Conservation (phyloP, 306 rosid species). For the Fragaria nilgerrensis region DNA sequence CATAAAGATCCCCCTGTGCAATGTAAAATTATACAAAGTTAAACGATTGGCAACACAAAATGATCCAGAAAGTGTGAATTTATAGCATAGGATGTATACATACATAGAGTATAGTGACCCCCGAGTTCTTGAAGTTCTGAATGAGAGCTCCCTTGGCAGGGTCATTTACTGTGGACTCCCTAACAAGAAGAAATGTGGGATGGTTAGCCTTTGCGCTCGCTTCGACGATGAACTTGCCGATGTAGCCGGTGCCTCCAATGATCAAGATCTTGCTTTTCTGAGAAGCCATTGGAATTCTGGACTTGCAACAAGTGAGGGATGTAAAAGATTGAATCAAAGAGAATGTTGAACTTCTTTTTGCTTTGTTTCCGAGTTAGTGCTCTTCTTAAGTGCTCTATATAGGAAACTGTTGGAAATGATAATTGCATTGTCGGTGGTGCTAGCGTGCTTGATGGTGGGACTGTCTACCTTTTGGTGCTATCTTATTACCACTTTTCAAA, state of each 20-base stretch:
- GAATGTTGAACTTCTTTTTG: background rate
- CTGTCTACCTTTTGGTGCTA: background rate
- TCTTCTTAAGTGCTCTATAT: background rate
- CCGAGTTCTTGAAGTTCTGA: conserved; percentile 47
- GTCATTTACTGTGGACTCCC: conserved; percentile 62
- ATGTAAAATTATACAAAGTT: background rate
- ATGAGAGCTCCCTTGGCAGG: conserved; percentile 56
- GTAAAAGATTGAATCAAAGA: background rate
- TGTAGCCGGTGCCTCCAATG: conserved; percentile 92
- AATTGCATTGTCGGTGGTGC: background rate
- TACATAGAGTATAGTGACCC: conserved; percentile 61
- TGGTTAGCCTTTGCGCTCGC: conserved; percentile 77
- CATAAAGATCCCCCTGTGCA: conserved; percentile 68
- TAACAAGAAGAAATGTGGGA: conserved; percentile 71
- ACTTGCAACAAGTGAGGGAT: background rate
- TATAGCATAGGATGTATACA: background rate
- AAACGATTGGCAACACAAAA: background rate
- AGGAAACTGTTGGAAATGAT: background rate
- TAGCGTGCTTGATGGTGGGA: background rate
- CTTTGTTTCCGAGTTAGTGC: background rate
- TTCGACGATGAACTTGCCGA: conserved; percentile 70
- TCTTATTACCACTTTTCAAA: background rate
- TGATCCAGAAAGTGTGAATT: background rate
- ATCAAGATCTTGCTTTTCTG: conserved; percentile 75
- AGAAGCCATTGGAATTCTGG: conserved; percentile 42